A percentile compares a stretch with the other conserved stretches of the same genome.
phyloP scores from a whole-genome alignment of 208 protist genomes.

The Leishmania guyanensis region DNA sequence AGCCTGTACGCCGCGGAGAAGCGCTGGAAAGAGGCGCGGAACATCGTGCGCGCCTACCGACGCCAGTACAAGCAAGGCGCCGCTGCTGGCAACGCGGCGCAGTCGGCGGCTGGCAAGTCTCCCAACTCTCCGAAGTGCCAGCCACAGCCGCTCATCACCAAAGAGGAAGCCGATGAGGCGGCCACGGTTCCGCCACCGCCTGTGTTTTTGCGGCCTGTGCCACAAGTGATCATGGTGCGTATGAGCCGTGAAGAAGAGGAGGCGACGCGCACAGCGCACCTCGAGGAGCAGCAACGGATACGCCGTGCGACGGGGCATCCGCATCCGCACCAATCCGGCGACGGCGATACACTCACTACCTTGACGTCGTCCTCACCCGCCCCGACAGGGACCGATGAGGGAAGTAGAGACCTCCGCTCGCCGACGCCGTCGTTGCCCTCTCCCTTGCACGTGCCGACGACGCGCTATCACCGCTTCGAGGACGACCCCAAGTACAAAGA shows the following conservation, averaged over 20 bases:
- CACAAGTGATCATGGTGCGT: constrained; percentile 39
- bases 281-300: constrained; percentile 14
- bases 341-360: not conserved
- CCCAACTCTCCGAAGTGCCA: not conserved
- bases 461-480: constrained; percentile 43
- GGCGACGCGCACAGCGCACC: constrained; percentile 28
- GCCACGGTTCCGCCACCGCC: constrained; percentile 33
- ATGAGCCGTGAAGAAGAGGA: constrained; percentile 42
- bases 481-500: constrained; percentile 47
- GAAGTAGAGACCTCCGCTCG: not conserved
- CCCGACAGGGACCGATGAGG: not conserved
- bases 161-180: constrained; percentile 27
- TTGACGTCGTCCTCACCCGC: not conserved
- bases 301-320: not conserved
- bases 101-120: not conserved
- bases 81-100: not conserved
- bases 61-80: constrained; percentile 24
- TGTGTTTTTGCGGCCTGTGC: constrained; percentile 30
- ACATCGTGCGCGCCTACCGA: constrained; percentile 34
- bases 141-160: constrained; percentile 14
- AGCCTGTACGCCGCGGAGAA: constrained; percentile 45
- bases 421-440: not conserved
- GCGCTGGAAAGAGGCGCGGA: constrained; percentile 40
- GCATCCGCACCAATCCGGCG: not conserved
- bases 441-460: constrained; percentile 13